phyloP scores from a whole-genome alignment of 345 rosid genomes.

The Linum lewisii region DNA sequence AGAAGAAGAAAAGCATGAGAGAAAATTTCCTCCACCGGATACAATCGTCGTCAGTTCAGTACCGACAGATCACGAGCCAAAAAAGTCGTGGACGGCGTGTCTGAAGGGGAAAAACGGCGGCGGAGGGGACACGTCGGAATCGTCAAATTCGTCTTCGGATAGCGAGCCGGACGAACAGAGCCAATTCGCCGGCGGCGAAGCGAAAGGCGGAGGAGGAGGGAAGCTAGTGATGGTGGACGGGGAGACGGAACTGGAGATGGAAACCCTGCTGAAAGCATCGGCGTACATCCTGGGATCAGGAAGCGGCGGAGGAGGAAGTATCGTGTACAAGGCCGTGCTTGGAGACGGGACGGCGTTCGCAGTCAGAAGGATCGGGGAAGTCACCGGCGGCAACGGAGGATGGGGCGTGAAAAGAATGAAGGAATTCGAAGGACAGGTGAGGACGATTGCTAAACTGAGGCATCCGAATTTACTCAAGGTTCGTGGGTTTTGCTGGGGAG shows the following conservation, averaged over 20 bases:
- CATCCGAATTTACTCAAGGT: slow-evolving; percentile 68
- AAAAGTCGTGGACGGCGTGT: slow-evolving; percentile 39
- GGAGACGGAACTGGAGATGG: slow-evolving; percentile 59
- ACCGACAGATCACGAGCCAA: slow-evolving; percentile 13
- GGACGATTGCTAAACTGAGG: slow-evolving; percentile 46
- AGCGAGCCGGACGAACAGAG: slow-evolving; percentile 37
- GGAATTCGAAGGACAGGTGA: slow-evolving; percentile 68
- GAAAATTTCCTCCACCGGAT: slow-evolving; percentile 10
- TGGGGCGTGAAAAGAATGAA: slow-evolving; percentile 33
- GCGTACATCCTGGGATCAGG: slow-evolving; percentile 69
- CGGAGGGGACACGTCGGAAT: slow-evolving; percentile 38
- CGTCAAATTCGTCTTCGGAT: slow-evolving; percentile 35
- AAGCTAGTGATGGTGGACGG: slow-evolving; percentile 55
- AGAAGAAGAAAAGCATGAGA: slow-evolving; percentile 8
- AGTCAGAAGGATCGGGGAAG: slow-evolving; percentile 81
- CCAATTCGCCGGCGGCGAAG: not conserved
- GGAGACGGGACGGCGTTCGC: slow-evolving; percentile 60
- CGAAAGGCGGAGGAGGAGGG: slow-evolving; percentile 27
- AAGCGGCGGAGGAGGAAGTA: slow-evolving; percentile 40
- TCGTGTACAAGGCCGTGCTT: slow-evolving; percentile 82
- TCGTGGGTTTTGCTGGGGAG: slow-evolving; percentile 82
- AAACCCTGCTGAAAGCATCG: slow-evolving; percentile 66
- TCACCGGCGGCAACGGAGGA: not conserved
- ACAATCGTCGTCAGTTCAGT: slow-evolving; percentile 14
- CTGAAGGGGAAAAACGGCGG: slow-evolving; percentile 25